These are phyloP conservation scores for Rhazya stricta DNA, from an alignment of 257 asterid genomes.

Conservation along the genomic window DNA sequence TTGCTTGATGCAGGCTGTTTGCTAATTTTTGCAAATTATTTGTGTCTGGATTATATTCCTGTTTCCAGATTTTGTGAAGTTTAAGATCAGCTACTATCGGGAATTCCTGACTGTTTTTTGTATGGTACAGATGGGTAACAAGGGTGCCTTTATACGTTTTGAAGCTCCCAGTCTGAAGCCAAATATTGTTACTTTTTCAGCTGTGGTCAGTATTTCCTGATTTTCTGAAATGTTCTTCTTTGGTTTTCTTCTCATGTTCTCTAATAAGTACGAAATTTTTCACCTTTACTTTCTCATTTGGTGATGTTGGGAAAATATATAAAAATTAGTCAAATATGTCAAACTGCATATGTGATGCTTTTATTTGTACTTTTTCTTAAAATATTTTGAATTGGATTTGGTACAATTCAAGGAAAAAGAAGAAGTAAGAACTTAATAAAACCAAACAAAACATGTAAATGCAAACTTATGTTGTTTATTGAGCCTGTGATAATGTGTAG, in stretches of 20 bases:
- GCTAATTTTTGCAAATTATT: neutral
- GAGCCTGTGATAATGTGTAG: neutral
- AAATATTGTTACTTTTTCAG: slow-evolving; percentile 74
- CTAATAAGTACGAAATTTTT: neutral
- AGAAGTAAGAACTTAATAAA: neutral
- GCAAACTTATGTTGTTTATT: neutral
- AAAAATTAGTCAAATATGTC: neutral
- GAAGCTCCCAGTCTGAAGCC: slow-evolving; percentile 93
- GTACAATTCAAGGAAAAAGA: neutral
- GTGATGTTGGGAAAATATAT: neutral
- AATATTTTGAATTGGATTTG: neutral
- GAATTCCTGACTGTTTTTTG: slow-evolving; percentile 13
- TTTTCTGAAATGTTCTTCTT: slow-evolving; percentile 2
- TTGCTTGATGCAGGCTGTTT: neutral
- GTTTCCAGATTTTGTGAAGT: neutral
- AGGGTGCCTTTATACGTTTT: slow-evolving; percentile 94
- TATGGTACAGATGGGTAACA: slow-evolving; percentile 89
- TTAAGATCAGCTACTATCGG: slow-evolving; percentile 10
- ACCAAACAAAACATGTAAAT: neutral
- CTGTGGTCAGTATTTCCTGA: slow-evolving; percentile 70
- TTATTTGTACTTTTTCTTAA: neutral
- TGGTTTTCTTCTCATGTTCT: neutral
- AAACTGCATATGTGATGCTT: neutral
- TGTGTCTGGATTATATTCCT: neutral
- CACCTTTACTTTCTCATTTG: neutral